A percentile compares a stretch with the other conserved stretches of the same genome.
Conservation (phyloP, 495 filamentous ascomycete genomes). For the Cairneyella variabilis region DNA sequence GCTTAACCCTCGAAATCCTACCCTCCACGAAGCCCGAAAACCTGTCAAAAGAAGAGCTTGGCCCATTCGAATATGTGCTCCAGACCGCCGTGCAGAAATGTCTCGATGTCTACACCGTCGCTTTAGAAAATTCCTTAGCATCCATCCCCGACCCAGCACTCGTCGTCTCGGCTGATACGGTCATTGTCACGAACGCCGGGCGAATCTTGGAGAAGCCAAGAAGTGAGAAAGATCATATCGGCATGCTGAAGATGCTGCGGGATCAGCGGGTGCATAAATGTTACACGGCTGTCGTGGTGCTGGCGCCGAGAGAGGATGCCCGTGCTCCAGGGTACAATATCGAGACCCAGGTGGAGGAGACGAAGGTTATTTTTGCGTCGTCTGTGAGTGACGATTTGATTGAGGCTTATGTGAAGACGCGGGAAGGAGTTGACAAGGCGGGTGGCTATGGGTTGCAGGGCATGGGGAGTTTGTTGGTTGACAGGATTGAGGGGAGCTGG, state of each 20-base stretch:
- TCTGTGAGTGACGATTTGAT: conserved; percentile 78
- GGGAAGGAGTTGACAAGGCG: conserved; percentile 94
- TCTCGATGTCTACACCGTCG: conserved; percentile 67
- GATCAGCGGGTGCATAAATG: conserved; percentile 71
- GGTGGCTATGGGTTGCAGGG: conserved; percentile 95
- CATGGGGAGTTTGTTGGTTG: conserved; percentile 71
- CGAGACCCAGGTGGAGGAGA: conserved; percentile 81
- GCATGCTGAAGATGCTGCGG: conserved; percentile 75
- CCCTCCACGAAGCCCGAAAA: conserved; percentile 79
- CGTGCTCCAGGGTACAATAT: conserved; percentile 80
- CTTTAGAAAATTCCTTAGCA: conserved; percentile 42
- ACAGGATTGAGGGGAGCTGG: conserved; percentile 81
- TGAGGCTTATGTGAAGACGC: conserved; percentile 78
- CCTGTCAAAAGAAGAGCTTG: conserved; percentile 67
- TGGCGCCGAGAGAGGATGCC: conserved; percentile 74
- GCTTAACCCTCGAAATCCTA: conserved; percentile 75
- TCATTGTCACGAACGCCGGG: conserved; percentile 74
- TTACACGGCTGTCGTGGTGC: conserved; percentile 74
- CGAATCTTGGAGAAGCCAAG: conserved; percentile 86
- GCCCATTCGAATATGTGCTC: conserved; percentile 86
- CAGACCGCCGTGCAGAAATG: conserved; percentile 81
- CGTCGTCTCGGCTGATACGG: conserved; percentile 87
- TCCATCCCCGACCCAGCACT: conserved; percentile 64
- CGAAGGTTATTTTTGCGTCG: conserved; percentile 72
- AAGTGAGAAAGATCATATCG: conserved; percentile 71